These are phyloP conservation scores for Alisma plantagoaquatica DNA, from an alignment of 106 monocot genomes.

Conservation along the genomic window DNA sequence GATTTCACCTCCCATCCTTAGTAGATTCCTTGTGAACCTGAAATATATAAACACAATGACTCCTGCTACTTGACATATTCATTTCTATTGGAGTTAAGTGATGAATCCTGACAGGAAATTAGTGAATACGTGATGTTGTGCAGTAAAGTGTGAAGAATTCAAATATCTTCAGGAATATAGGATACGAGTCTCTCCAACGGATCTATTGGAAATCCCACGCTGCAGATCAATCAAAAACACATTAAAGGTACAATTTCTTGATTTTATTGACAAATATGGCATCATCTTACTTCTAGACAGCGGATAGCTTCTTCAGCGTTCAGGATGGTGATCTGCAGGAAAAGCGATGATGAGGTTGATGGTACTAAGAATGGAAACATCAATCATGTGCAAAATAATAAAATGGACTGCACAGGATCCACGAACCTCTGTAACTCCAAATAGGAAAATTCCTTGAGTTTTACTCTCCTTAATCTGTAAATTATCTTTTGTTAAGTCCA, in stretches of 20 bases:
- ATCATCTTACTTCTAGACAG: constrained; percentile 49
- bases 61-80: constrained; percentile 83
- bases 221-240: constrained; percentile 27
- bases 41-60: constrained; percentile 79
- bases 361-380: background rate
- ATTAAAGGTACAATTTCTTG: background rate
- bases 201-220: constrained; percentile 76
- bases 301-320: constrained; percentile 47
- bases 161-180: constrained; percentile 11
- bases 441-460: constrained; percentile 57
- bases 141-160: background rate
- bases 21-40: constrained; percentile 43
- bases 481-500: constrained; percentile 86
- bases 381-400: background rate
- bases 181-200: constrained; percentile 88
- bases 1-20: constrained; percentile 39
- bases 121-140: background rate
- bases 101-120: constrained; percentile 2
- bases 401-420: background rate
- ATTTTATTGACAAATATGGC: background rate
- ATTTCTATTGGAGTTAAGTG: constrained; percentile 42
- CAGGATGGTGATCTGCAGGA: constrained; percentile 38
- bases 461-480: constrained; percentile 70
- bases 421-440: constrained; percentile 65
- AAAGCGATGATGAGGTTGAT: background rate